Base-by-base conservation (phyloP, 257 asterid species). In the Jacaranda copaia region DNA sequence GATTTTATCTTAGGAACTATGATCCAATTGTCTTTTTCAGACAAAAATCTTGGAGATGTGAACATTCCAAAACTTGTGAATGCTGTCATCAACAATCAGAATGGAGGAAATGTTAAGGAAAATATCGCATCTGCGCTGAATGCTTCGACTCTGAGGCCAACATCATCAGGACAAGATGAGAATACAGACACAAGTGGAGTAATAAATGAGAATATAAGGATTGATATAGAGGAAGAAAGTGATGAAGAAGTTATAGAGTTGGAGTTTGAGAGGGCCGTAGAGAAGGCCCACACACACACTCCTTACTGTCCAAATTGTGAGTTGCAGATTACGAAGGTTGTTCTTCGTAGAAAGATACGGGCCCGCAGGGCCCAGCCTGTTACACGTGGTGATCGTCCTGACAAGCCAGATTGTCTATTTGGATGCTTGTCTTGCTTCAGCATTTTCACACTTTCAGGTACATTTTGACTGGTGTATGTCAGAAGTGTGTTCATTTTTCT, bases 351-450 rank as follows among this genome's bases (percentile, higher is more conserved):
- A 69, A 87, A 66, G 73, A 87, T 69, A 87, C 48, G 59, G 32
- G 2, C 32, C 32, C 32, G 32, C 32, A 25, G 32, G 32, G 16
- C 5, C 5, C 58, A 0, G 18, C 18, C 15, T 52, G 19, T 11
- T n/a, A 15, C 15, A 13, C 2, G n/a, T 4, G 60, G n/a, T 38
- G 82, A 82, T 40, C 75, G 85, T 25, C 32, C 2, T 2, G 32
- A 25, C 2, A 25, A 25, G 32, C 2, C 32, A 25, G 32, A 25
- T 25, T 1, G 2, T 25, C 32, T 25, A 39, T 32, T 89, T 15
- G 95, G 96, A 48, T 92, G 97, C 80, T 76, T 85, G 36, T 73
- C 88, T 6, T 92, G 97, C 84, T 81, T 92, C 81, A 79, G 86
- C 65, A 52, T 92, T 56, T 92, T 92, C 82, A 39, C 72, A 16